Percentiles rank a stretch among this genome's conserved stretches.
Evolutionary conservation across 352 stramenopile genomes (phyloP).

Genomic region (Globisporangium cederbergense): DNA sequence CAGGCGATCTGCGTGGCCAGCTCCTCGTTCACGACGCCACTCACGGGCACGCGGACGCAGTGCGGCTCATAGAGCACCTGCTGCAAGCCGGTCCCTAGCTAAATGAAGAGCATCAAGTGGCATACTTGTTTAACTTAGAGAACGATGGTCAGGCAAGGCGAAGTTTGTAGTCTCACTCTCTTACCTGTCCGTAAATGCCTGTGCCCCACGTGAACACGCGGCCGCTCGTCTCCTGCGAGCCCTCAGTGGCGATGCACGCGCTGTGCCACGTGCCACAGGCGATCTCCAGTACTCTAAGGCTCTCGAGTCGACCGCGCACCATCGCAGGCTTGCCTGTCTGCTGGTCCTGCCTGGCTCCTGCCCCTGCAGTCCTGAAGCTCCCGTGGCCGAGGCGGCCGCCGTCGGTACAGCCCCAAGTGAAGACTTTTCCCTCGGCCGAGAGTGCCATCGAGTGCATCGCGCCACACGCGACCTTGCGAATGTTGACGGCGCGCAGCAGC

Average conservation of each 20-base stretch:
- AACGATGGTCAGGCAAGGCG: background rate
- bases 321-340: slow-evolving; percentile 27
- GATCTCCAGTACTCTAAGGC: slow-evolving; percentile 42
- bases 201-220: slow-evolving; percentile 72
- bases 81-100: slow-evolving; percentile 45
- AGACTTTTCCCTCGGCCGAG: slow-evolving; percentile 83
- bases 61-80: slow-evolving; percentile 48
- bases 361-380: slow-evolving; percentile 2
- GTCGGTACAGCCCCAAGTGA: slow-evolving; percentile 93
- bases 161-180: background rate
- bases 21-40: slow-evolving; percentile 37
- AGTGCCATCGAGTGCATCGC: slow-evolving; percentile 90
- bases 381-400: slow-evolving; percentile 57
- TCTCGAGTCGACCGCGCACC: slow-evolving; percentile 30
- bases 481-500: slow-evolving; percentile 34
- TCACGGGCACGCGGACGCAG: slow-evolving; percentile 29
- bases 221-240: slow-evolving; percentile 14
- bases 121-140: background rate
- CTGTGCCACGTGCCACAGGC: slow-evolving; percentile 77
- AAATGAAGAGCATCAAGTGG: background rate
- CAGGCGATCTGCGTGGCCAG: slow-evolving; percentile 42
- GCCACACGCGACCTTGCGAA: slow-evolving; percentile 87
- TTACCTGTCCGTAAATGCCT: slow-evolving; percentile 61
- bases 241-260: slow-evolving; percentile 44
- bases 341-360: slow-evolving; percentile 1